phyloP scores from a whole-genome alignment of 192 early-diverging fungal genomes.

The Cetraspora pellucida region DNA sequence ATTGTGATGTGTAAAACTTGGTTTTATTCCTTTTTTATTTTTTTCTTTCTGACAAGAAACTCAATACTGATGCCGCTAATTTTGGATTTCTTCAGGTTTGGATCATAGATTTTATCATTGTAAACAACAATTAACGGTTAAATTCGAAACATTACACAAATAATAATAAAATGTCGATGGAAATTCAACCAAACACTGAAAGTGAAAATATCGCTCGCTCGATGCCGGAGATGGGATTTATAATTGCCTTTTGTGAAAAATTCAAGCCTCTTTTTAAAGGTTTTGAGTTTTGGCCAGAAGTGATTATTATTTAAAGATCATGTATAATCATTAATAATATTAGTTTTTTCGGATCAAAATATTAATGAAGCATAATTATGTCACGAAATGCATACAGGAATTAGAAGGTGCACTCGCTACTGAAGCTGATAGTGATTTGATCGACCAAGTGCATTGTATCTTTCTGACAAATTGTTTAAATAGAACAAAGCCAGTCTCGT shows the following conservation, averaged over 20 bases:
- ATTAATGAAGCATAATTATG: neutral
- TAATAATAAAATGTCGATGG: too few species aligned
- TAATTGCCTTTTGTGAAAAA: constrained; percentile 29
- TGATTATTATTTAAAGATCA: neutral
- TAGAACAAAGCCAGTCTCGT: constrained; percentile 14
- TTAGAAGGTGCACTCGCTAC: constrained; percentile 8
- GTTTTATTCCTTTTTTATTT: too few species aligned
- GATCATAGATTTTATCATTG: too few species aligned
- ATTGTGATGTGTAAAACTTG: too few species aligned
- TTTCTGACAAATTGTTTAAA: constrained; percentile 26
- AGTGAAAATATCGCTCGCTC: too few species aligned
- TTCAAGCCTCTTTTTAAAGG: constrained; percentile 12
- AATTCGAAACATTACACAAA: too few species aligned
- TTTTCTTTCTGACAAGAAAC: too few species aligned
- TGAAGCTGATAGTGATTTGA: neutral
- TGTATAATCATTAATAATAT: neutral
- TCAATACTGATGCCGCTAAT: too few species aligned
- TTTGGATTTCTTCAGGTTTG: too few species aligned
- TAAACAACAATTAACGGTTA: too few species aligned
- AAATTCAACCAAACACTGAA: too few species aligned
- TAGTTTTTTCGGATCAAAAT: neutral
- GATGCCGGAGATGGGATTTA: constrained; percentile 17
- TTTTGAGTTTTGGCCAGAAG: constrained; percentile 32
- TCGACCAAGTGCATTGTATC: constrained; percentile 25
- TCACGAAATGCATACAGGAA: constrained; percentile 1